Percentiles rank a stretch among this genome's conserved stretches.
These are phyloP conservation scores for Diplodia intermedia DNA, from an alignment of 2,329 filamentous ascomycete genomes.

Conservation along the genomic window DNA sequence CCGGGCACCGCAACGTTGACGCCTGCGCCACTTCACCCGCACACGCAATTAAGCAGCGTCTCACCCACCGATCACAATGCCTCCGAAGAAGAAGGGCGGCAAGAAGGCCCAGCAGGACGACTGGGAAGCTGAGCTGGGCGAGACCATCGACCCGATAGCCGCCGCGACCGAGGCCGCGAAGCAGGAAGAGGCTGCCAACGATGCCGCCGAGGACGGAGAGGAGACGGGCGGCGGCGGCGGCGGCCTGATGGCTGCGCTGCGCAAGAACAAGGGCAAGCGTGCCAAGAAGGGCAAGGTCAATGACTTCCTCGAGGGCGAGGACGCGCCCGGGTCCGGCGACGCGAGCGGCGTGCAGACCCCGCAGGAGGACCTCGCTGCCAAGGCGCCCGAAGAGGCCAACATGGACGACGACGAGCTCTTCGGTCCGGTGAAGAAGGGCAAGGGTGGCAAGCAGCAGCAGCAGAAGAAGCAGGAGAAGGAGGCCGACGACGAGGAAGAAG, in stretches of 20 bases:
- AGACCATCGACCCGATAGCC: slow-evolving; percentile 70
- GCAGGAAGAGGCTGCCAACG: slow-evolving; percentile 48
- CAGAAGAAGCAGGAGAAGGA: slow-evolving; percentile 42
- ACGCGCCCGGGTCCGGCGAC: slow-evolving; percentile 52
- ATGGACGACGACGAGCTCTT: slow-evolving; percentile 79
- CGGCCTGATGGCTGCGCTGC: slow-evolving; percentile 58
- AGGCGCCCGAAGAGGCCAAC: slow-evolving; percentile 80
- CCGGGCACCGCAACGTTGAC: background rate
- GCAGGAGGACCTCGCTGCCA: slow-evolving; percentile 59
- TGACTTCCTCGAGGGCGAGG: slow-evolving; percentile 75
- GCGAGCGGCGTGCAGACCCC: slow-evolving; percentile 47
- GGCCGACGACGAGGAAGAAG: slow-evolving; percentile 41
- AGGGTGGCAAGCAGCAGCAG: slow-evolving; percentile 56
- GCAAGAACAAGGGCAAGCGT: slow-evolving; percentile 66
- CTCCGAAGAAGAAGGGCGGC: slow-evolving; percentile 94
- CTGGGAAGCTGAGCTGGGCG: slow-evolving; percentile 93
- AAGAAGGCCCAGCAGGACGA: slow-evolving; percentile 85
- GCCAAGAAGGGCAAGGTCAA: slow-evolving; percentile 87
- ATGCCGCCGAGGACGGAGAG: slow-evolving; percentile 54
- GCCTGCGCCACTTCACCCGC: background rate
- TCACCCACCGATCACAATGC: slow-evolving; percentile 64
- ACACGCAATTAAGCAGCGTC: background rate
- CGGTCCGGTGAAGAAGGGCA: slow-evolving; percentile 75
- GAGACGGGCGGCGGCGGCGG: slow-evolving; percentile 58
- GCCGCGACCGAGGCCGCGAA: slow-evolving; percentile 49